Evolutionary conservation across 805 yeast genomes (phyloP).

Genomic region (Candida orba): DNA sequence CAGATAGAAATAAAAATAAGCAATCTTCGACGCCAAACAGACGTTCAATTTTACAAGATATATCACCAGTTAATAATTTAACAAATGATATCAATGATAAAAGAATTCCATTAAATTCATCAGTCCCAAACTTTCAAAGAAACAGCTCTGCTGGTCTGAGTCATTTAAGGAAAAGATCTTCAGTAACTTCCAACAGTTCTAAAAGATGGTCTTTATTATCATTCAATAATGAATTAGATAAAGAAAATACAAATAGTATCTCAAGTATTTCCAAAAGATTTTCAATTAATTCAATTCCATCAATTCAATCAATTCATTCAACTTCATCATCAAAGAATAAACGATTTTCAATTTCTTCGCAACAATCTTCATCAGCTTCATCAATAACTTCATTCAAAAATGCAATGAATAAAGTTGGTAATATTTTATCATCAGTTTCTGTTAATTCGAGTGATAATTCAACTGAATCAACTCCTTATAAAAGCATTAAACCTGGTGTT

Average conservation of each 20-base stretch:
- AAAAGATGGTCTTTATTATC: conserved; percentile 26
- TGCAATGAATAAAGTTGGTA: conserved; percentile 19
- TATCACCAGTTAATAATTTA: conserved; percentile 12
- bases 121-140: conserved; percentile 17
- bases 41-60: conserved; percentile 13
- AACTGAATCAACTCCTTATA: conserved; percentile 17
- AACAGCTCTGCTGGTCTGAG: conserved; percentile 16
- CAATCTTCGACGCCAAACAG: conserved; percentile 6
- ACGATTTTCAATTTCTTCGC: conserved; percentile 17
- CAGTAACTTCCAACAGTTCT: conserved; percentile 16
- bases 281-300: conserved; percentile 8
- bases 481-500: conserved; percentile 17
- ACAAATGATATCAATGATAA: conserved; percentile 18
- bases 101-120: conserved; percentile 13
- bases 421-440: conserved; percentile 20
- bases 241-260: conserved; percentile 9
- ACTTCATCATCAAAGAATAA: conserved; percentile 12
- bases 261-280: conserved; percentile 5
- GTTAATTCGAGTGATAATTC: conserved; percentile 16
- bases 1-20: conserved; percentile 10
- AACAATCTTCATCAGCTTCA: conserved; percentile 16
- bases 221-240: conserved; percentile 19
- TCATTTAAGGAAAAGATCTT: conserved; percentile 19
- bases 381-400: conserved; percentile 16
- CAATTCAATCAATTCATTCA: conserved; percentile 6